Evolutionary conservation across 176 grass and related monocot species (phyloP).

Genomic region (Pontederia paniculata): DNA sequence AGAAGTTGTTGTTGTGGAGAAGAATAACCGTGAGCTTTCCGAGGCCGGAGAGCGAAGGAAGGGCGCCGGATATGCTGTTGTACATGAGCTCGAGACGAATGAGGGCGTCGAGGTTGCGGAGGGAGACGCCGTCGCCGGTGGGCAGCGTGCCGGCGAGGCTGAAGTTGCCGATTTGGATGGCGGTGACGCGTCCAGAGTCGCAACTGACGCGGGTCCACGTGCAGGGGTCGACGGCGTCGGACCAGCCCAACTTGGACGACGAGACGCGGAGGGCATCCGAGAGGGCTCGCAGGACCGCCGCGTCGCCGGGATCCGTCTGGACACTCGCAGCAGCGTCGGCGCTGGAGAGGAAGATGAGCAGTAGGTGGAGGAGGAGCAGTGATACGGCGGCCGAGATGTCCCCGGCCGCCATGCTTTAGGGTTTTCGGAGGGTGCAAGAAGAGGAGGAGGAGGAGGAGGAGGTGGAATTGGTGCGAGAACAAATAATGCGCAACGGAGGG

Average conservation of each 20-base stretch:
- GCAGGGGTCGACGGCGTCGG: constrained; percentile 24
- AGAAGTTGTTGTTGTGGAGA: constrained; percentile 25
- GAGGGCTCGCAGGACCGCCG: constrained; percentile 24
- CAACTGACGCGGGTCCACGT: constrained; percentile 22
- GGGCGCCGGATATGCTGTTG: constrained; percentile 3
- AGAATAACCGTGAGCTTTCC: constrained; percentile 5
- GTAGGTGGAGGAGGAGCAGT: background rate
- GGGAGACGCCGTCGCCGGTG: background rate
- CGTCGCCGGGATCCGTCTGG: constrained; percentile 12
- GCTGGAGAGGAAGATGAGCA: background rate
- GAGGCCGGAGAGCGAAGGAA: constrained; percentile 15
- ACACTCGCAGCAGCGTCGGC: background rate
- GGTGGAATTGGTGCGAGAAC: too few species aligned
- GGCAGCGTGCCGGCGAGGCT: constrained; percentile 5
- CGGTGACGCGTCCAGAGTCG: constrained; percentile 6
- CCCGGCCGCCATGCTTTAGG: too few species aligned
- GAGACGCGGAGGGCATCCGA: constrained; percentile 11
- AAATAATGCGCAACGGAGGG: too few species aligned
- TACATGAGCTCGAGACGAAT: constrained; percentile 10
- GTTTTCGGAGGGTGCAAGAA: too few species aligned
- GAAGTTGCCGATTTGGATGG: constrained; percentile 12
- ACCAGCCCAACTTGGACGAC: constrained; percentile 17
- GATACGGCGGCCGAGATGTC: background rate
- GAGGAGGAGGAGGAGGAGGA: too few species aligned
- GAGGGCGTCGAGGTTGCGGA: constrained; percentile 13